Base-by-base conservation (phyloP, 805 yeast genomes). In the Priceomyces melissophilus region DNA sequence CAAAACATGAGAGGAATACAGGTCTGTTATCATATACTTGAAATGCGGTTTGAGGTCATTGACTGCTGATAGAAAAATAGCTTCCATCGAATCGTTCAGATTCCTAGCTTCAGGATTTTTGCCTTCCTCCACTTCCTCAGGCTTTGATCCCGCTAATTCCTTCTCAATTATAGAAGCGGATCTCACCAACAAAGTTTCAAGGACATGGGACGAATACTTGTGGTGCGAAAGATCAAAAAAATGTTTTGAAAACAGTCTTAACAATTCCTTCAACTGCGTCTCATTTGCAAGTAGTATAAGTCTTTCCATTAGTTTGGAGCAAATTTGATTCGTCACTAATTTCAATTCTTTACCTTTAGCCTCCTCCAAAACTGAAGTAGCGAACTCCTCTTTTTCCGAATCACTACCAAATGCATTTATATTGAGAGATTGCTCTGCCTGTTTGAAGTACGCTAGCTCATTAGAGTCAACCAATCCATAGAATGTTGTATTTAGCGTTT, bases 271-370 rank as follows among this genome's bases (percentile, higher is more conserved):
- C 44, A 88, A 61, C 58, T 88, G 95, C 10, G 63, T 67, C 45
- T 80, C 82, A 20, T 75, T 71, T 11, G 90, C 83, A 13, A 70
- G 65, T 32, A 86, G 63, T n/a, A 91, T 76, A 45, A 91, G 67
- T 56, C 99, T 73, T 63, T 91, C 99, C 71, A 93, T 74, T 43
- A 93, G 71, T 59, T 91, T 91, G 16, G 98, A 91, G 61, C 97
- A 89, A 42, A 91, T 88, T 57, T 90, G 97, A 56, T 91, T 90
- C 2, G 96, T 91, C 3, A 86, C 96, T 31, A 91, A 71, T 61
- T 93, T 91, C 50, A 93, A 69, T 62, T 91, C 98, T 53, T 90
- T 89, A 2, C 96, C 96, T 36, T 75, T 72, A 15, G 89, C 77
- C 66, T 93, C 99, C 48, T 84, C 91, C 49, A 90, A 73, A 1